Percentiles rank a stretch among this genome's conserved stretches.
These are phyloP conservation scores for Immersiporthe knoxdaviesiana DNA, from an alignment of 2,329 filamentous ascomycete genomes.

Conservation along the genomic window DNA sequence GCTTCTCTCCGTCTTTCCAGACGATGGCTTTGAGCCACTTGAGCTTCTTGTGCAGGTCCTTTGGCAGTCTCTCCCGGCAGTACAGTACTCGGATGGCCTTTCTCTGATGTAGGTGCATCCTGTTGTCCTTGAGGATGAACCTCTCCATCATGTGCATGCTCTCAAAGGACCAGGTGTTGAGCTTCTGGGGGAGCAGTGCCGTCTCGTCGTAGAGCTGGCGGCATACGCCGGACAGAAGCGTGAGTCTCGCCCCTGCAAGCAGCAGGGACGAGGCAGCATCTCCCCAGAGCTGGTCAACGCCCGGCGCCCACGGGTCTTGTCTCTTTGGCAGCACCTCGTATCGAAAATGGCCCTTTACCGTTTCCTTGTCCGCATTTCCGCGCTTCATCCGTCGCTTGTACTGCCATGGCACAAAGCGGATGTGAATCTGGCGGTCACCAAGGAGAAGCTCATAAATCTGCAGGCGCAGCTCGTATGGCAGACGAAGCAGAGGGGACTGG, in stretches of 20 bases:
- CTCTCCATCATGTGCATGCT: conserved; percentile 40
- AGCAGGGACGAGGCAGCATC: neutral
- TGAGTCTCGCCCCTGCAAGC: conserved; percentile 33
- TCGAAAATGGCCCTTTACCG: conserved; percentile 37
- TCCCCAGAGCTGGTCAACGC: conserved; percentile 14
- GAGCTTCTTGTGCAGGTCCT: conserved; percentile 36
- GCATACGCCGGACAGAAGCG: conserved; percentile 40
- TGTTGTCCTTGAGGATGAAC: conserved; percentile 39
- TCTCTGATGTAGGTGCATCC: conserved; percentile 37
- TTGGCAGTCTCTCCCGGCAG: conserved; percentile 35
- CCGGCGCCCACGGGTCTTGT: conserved; percentile 37
- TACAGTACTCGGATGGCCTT: conserved; percentile 39
- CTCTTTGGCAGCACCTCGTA: conserved; percentile 35
- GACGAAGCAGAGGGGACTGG: conserved; percentile 38
- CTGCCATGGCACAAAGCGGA: conserved; percentile 37
- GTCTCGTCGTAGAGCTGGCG: conserved; percentile 44
- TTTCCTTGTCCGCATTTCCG: conserved; percentile 30
- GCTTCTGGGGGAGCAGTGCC: conserved; percentile 38
- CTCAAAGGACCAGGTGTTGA: conserved; percentile 43
- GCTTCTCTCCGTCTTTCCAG: conserved; percentile 31
- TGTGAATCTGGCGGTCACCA: conserved; percentile 40
- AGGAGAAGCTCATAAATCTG: conserved; percentile 41
- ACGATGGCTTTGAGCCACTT: conserved; percentile 37
- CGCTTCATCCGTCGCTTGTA: conserved; percentile 31
- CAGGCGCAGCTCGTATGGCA: conserved; percentile 41